A percentile compares a stretch with the other conserved stretches of the same genome.
Evolutionary conservation across 805 yeast genomes (phyloP).

Genomic region (Wickerhamiella domercqiae): DNA sequence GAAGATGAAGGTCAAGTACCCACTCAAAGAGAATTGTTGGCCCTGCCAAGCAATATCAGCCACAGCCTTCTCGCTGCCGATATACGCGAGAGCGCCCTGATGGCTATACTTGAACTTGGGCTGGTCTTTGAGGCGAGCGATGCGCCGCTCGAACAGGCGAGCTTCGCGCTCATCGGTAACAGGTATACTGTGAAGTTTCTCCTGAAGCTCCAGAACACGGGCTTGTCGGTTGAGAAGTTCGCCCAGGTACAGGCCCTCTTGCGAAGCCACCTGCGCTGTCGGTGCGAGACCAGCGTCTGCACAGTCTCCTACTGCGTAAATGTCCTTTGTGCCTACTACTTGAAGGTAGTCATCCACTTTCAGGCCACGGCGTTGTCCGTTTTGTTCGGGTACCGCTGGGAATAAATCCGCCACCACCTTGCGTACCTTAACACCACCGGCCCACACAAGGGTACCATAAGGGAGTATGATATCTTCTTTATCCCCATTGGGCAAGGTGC

Average conservation of each 20-base stretch:
- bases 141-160: constrained; percentile 18
- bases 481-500: constrained; percentile 51
- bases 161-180: constrained; percentile 11
- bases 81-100: constrained; percentile 87
- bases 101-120: constrained; percentile 64
- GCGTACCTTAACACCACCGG: constrained; percentile 91
- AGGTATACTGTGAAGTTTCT: constrained; percentile 14
- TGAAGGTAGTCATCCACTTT: constrained; percentile 68
- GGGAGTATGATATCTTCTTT: constrained; percentile 51
- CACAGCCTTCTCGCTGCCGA: constrained; percentile 82
- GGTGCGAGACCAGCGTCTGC: constrained; percentile 81
- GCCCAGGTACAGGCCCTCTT: constrained; percentile 76
- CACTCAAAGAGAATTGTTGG: constrained; percentile 68
- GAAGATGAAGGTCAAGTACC: constrained; percentile 74
- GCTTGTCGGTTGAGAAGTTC: constrained; percentile 44
- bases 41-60: constrained; percentile 66
- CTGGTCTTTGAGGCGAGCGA: constrained; percentile 24
- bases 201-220: constrained; percentile 24
- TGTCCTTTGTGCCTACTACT: constrained; percentile 67
- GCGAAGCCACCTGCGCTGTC: constrained; percentile 95
- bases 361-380: constrained; percentile 78
- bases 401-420: constrained; percentile 53
- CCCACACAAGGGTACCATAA: constrained; percentile 92
- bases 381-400: constrained; percentile 42
- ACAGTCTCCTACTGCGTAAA: constrained; percentile 90